Base-by-base conservation (phyloP, 805 yeast genomes). In the Lipomyces sp. region DNA sequence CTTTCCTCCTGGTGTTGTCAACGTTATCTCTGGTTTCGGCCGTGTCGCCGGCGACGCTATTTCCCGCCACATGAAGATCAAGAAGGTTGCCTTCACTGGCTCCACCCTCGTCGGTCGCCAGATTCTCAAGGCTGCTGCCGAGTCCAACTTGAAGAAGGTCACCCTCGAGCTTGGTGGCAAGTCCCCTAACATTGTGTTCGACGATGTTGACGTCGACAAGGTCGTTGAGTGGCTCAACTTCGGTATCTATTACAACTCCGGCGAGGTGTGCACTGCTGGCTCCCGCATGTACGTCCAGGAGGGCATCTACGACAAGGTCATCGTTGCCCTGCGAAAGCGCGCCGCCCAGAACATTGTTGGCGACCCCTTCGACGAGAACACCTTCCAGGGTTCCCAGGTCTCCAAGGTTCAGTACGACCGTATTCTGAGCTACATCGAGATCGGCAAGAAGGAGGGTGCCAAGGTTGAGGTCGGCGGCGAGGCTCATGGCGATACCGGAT, bases 141-240 rank as follows among this genome's bases (percentile, higher is more conserved):
- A 80, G 56, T 78, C 86, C 43, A 82, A 82, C 71, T 77, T 90
- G 70, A 90, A 90, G 78, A 88, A 86, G 70, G 87, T 89, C 58
- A 90, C 97, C 39, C 78, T 90, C 67, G 98, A 90, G 75, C 81
- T 89, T 64, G 98, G 98, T 67, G 98, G 98, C 68, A 90, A 90
- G 75, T 89, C 96, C 31, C 96, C 98, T 64, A 82, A 85, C 70
- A 81, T 90, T 61, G 83, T 90, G 43, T 88, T 85, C 66, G 82
- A 83, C 65, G 97, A 90, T 67, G 90, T 91, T 49, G 81, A 90
- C 68, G 67, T 90, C 53, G 81, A 83, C 49, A 75, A 76, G 64
- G 86, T 96, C 45, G 84, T 86, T 45, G 76, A 83, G 61, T 79
- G 82, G 76, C 82, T 88, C 61, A 77, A 85, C 51, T 68, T 77